Evolutionary conservation across 2,329 filamentous ascomycete genomes (phyloP), one percentile per base, ranked within the genome.

Genomic region (Ophiostoma sp.): DNA sequence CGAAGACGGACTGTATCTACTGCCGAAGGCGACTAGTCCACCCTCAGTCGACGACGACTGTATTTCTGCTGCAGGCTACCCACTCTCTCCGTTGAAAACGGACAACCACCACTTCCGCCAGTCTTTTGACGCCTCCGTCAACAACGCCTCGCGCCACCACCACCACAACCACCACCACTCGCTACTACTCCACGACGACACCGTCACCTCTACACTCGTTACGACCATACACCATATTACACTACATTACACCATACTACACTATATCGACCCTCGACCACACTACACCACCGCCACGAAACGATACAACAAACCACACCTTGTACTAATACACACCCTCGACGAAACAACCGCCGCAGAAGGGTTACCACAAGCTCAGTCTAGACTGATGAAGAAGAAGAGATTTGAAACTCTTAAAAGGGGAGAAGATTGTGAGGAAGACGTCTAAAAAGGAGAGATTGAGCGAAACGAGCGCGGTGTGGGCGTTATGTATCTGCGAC

Each of bases 271-370:
- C 63, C 39, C 4, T 8, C 25, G 31, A 39, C 59, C 19, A n/a
- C 31, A 22, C 31, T n/a, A 45, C 61, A 64, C 36, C 33, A 25
- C 11, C 33, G 9, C 33, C 36, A 33, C 25, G 39, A 48, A 42
- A 68, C 64, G 39, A 68, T 33, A 50, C 63, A 50, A n/a, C n/a
- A 33, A 31, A 48, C 39, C 66, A 52, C 28, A 69, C 45, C 66
- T 25, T 69, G 66, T 69, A 69, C 42, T 50, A 52, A 52, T 69
- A 69, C 4, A 50, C 15, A 50, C 63, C 39, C 6, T 22, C 28
- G 33, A 42, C 33, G 9, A 19, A 12, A 42, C 1, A 28, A 61
- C 8, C 8, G 33, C 9, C 50, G 50, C 5, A 55, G n/a, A 55
- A 7, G 15, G 42, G 39, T 19, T 3, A 48, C 42, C 42, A 48